phyloP scores from a whole-genome alignment of 495 filamentous ascomycete genomes.

The Hyphodiscus hymeniophilus region DNA sequence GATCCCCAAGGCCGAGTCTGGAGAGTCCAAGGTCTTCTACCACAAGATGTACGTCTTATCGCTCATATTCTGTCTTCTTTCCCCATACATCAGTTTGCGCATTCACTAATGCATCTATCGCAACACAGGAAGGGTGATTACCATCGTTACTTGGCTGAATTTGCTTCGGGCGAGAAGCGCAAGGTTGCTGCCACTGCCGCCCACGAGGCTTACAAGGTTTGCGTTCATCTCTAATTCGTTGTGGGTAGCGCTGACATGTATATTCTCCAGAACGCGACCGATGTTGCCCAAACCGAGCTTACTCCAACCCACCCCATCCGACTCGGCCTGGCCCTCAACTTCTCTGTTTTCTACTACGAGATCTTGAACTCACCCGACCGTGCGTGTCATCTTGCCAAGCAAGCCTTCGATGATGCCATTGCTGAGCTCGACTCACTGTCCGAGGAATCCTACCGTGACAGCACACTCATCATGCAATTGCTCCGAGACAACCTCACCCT shows the following conservation, averaged over 20 bases:
- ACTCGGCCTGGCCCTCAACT: slow-evolving; percentile 96
- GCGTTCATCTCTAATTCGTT: not conserved
- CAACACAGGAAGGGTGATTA: slow-evolving; percentile 94
- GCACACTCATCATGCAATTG: slow-evolving; percentile 99
- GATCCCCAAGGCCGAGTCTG: slow-evolving; percentile 95
- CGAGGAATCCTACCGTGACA: slow-evolving; percentile 99
- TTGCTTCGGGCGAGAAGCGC: slow-evolving; percentile 97
- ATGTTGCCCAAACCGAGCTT: slow-evolving; percentile 94
- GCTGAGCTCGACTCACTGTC: slow-evolving; percentile 98
- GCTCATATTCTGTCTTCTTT: not conserved
- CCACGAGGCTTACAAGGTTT: slow-evolving; percentile 98
- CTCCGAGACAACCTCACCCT: slow-evolving; percentile 98
- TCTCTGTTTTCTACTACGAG: slow-evolving; percentile 99
- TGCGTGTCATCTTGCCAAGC: slow-evolving; percentile 98
- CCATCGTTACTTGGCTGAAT: slow-evolving; percentile 98
- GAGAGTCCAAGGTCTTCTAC: slow-evolving; percentile 99
- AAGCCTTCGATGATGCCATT: slow-evolving; percentile 98
- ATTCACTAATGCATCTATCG: slow-evolving; percentile 8
- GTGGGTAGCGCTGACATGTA: not conserved
- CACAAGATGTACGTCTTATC: slow-evolving; percentile 89
- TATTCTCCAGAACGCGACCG: slow-evolving; percentile 74
- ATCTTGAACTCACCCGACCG: slow-evolving; percentile 98
- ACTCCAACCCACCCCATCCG: slow-evolving; percentile 98
- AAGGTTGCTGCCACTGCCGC: slow-evolving; percentile 93
- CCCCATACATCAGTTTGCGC: not conserved